Conservation (phyloP, 495 filamentous ascomycete genomes). For the Xylaria curta region DNA sequence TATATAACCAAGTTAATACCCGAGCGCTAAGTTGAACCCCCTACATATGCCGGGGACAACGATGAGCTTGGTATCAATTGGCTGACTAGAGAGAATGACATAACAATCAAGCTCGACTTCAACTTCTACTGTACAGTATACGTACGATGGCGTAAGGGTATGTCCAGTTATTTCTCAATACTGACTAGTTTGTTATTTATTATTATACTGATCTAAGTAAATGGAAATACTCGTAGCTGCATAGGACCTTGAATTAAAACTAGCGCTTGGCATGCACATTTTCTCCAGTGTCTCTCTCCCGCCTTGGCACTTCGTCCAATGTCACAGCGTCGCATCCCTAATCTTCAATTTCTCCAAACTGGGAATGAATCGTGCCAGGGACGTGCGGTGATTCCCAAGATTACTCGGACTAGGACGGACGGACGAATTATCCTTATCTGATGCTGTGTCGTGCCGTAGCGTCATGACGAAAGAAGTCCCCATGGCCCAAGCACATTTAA, state of each 20-base stretch:
- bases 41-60: conserved; percentile 7
- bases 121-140: neutral
- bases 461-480: conserved; percentile 8
- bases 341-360: conserved; percentile 14
- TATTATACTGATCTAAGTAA: neutral
- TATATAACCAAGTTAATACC: conserved; percentile 9
- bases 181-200: neutral
- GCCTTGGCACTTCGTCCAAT: conserved; percentile 16
- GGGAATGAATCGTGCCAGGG: conserved; percentile 14
- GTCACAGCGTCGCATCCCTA: conserved; percentile 19
- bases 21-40: conserved; percentile 23
- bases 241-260: conserved; percentile 9
- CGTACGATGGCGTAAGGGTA: neutral
- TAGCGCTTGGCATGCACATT: conserved; percentile 24
- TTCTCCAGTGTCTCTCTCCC: conserved; percentile 13
- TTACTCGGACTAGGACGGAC: neutral
- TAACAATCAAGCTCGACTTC: neutral
- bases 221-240: neutral
- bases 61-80: conserved; percentile 3
- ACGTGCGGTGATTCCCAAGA: conserved; percentile 7
- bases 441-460: neutral
- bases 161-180: neutral
- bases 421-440: neutral
- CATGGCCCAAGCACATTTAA: conserved; percentile 11
- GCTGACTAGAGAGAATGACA: neutral